phyloP scores from a whole-genome alignment of 2,329 filamentous ascomycete genomes.

The Penicillium sp. region DNA sequence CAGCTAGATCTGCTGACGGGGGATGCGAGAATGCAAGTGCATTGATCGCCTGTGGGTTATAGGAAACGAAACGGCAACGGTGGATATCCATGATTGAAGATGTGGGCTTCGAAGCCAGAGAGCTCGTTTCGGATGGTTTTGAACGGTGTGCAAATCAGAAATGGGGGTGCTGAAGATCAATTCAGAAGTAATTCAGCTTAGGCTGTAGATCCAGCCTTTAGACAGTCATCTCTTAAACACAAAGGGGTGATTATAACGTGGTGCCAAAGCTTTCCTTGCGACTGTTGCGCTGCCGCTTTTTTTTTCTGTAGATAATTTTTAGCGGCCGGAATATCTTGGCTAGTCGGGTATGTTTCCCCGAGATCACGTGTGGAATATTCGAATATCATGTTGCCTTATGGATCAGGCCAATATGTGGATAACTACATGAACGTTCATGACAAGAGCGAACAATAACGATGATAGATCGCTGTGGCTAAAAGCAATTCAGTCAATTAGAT shows the following conservation, averaged over 20 bases:
- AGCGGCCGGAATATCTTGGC: constrained; percentile 30
- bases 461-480: not conserved
- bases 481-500: no score
- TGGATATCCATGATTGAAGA: constrained; percentile 78
- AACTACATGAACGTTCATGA: not conserved
- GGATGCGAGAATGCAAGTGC: constrained; percentile 89
- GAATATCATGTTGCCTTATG: not conserved
- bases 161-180: constrained; percentile 16
- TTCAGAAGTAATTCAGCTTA: constrained; percentile 15
- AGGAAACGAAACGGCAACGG: constrained; percentile 92
- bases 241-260: constrained; percentile 10
- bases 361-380: not conserved
- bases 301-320: constrained; percentile 32
- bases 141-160: constrained; percentile 10
- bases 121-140: constrained; percentile 13
- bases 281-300: constrained; percentile 26
- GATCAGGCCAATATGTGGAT: constrained; percentile 3
- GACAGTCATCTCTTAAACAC: constrained; percentile 20
- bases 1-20: constrained; percentile 45
- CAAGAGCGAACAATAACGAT: not conserved
- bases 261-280: constrained; percentile 17
- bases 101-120: constrained; percentile 17
- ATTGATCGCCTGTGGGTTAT: constrained; percentile 88
- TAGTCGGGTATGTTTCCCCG: constrained; percentile 8
- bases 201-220: constrained; percentile 20